Evolutionary conservation across 2,329 filamentous ascomycete species (phyloP), one percentile per base, ranked within the genome.

Genomic region (Talaromyces pinophilus): DNA sequence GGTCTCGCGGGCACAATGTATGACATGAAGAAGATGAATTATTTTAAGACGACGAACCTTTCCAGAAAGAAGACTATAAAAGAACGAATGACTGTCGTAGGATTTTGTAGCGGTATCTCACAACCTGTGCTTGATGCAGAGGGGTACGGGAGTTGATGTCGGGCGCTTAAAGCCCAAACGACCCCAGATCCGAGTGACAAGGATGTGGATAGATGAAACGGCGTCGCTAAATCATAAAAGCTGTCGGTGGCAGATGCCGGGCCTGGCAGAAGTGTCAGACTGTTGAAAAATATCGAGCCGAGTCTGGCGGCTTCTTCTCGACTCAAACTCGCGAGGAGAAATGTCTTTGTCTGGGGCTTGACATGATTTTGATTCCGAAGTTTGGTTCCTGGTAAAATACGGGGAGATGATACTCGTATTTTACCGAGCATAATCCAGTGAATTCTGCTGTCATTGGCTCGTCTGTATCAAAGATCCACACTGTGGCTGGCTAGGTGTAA

Each of bases 371-470:
- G 30, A 55, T 38, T 10, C 8, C 6, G 8, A 38, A 38, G 52
- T 6, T 55, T 35, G 52, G 54, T 57, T 57, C 54, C 54, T 57
- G 54, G 54, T 57, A 40, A 57, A n/a, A 38, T 38, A 57, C 54
- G 11, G 33, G 11, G 30, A 57, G 4, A 38, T 54, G 28, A 38
- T 38, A 38, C 30, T 38, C 5, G 33, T 38, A 38, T 57, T 38
- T 57, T 57, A 57, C 33, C n/a, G n/a, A 19, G n/a, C 30, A 38
- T 11, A 40, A 15, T 25, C 3, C n/a, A 8, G 2, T 8, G 5
- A 2, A 10, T 8, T 19, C n/a, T 19, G 13, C n/a, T 15, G 1
- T 57, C 17, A 57, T 57, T 57, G n/a, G 54, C 11, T 15, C 11
- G 25, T 3, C 1, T 38, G 3, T 3, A 17, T 10, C 5, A 4